Base-by-base conservation (phyloP, 1,139 yeast genomes). In the Scheffersomyces segobiensis region DNA sequence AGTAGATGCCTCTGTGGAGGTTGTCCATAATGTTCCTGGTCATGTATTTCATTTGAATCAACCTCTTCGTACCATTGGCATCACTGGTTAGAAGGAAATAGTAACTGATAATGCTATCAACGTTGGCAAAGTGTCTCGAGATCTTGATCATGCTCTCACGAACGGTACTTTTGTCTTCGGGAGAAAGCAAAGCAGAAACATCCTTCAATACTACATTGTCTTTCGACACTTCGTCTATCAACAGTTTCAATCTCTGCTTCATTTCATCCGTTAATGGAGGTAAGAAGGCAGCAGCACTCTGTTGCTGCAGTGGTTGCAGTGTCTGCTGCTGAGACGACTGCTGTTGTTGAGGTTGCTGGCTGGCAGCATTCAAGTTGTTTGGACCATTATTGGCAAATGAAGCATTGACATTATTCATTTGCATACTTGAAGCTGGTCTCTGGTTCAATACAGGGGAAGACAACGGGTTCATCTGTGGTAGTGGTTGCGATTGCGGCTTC, bases 11-110 rank as follows among this genome's bases (percentile, higher is more conserved):
- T 71, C 86, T 78, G 66, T 85, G 82, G 70, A 89, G 73, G 63
- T 84, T 86, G 56, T 91, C 96, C 68, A 88, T 76, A 60, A 91
- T 89, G 69, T 88, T 89, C 66, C 87, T 88, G 52, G 91, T 86
- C 89, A 91, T 88, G 61, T 86, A 82, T 71, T 91, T 88, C 81
- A 91, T 86, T 70, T 90, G 95, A 60, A 92, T 80, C 62, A 92
- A 82, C 62, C 91, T 83, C 66, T 86, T 86, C 0, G 97, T 89
- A 5, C 91, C 93, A 57, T 87, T 91, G 53, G 81, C 83, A 69
- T 89, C 90, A 65, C 88, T 85, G 1, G 96, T 88, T 58, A 91
- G 79, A 60, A 88, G 83, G 68, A 84, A 91, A 66, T 90, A 91
- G 68, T 90, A 87, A 52, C 96, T 92, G 54, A 91, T 86, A 54